phyloP scores from a whole-genome alignment of 495 filamentous ascomycete species.

The Xylaria sp. region DNA sequence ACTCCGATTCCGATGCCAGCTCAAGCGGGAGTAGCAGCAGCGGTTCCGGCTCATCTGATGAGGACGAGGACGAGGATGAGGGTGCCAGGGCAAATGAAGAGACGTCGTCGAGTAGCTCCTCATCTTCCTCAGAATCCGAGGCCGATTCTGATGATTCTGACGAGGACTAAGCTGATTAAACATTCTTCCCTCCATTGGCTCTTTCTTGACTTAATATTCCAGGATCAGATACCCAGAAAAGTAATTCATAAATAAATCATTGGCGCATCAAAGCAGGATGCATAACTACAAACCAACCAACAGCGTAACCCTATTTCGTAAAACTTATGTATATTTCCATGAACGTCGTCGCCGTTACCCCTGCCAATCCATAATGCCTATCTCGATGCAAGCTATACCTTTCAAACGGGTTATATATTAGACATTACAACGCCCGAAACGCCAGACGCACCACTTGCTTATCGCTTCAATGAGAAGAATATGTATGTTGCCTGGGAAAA shows the following conservation, averaged over 20 bases:
- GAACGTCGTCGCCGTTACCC: background rate
- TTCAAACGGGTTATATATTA: background rate
- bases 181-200: background rate
- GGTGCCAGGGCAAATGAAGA: constrained; percentile 32
- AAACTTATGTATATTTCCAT: background rate
- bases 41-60: constrained; percentile 36
- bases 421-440: constrained; percentile 7
- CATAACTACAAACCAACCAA: background rate
- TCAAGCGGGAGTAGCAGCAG: constrained; percentile 42
- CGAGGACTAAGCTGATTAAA: constrained; percentile 28
- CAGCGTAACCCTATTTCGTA: background rate
- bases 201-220: constrained; percentile 17
- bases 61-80: constrained; percentile 24
- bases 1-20: constrained; percentile 40
- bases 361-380: background rate
- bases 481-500: background rate
- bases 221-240: constrained; percentile 29
- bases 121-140: constrained; percentile 33
- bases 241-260: constrained; percentile 2
- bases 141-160: constrained; percentile 32
- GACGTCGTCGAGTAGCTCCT: constrained; percentile 41
- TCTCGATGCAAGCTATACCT: background rate
- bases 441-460: background rate
- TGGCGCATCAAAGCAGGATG: background rate
- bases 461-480: background rate